A percentile compares a stretch with the other conserved stretches of the same genome.
phyloP scores from a whole-genome alignment of 768 basidiomycete genomes.

The Mycena haematopus region DNA sequence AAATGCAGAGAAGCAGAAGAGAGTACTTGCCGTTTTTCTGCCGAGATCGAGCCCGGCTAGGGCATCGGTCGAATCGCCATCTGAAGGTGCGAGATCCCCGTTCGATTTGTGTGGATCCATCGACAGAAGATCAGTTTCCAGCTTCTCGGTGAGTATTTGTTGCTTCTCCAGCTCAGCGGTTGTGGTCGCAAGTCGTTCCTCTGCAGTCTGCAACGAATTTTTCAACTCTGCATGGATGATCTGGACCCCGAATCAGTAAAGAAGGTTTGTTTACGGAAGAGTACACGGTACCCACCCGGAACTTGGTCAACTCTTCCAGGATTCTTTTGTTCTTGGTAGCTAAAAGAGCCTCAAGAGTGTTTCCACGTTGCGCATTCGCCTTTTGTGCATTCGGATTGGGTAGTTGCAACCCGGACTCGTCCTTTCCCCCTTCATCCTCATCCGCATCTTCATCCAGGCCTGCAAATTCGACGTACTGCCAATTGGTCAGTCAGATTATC shows the following conservation, averaged over 20 bases:
- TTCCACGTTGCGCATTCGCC: slow-evolving; percentile 74
- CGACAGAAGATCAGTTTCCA: slow-evolving; percentile 89
- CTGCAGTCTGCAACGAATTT: slow-evolving; percentile 61
- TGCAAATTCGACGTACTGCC: slow-evolving; percentile 94
- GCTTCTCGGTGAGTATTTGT: slow-evolving; percentile 80
- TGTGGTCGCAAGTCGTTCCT: slow-evolving; percentile 63
- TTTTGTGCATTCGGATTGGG: slow-evolving; percentile 92
- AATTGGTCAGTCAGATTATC: neutral
- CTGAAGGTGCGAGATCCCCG: slow-evolving; percentile 41
- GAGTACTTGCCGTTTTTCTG: slow-evolving; percentile 52
- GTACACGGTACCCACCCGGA: slow-evolving; percentile 70
- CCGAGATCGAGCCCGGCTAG: slow-evolving; percentile 80
- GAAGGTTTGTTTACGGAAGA: slow-evolving; percentile 1
- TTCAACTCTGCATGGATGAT: slow-evolving; percentile 87
- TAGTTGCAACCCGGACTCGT: slow-evolving; percentile 64
- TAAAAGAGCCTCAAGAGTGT: slow-evolving; percentile 88
- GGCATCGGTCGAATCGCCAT: slow-evolving; percentile 53
- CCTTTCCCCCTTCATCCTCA: slow-evolving; percentile 48
- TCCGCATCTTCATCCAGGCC: slow-evolving; percentile 82
- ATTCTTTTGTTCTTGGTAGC: slow-evolving; percentile 94
- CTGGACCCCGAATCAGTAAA: slow-evolving; percentile 43
- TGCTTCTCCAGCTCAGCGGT: slow-evolving; percentile 79
- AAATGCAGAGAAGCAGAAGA: slow-evolving; percentile 4
- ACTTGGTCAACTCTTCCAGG: slow-evolving; percentile 90
- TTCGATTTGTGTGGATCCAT: slow-evolving; percentile 68